Base-by-base conservation (phyloP, 2,329 filamentous ascomycete species). In the Coleophoma crateriformis region DNA sequence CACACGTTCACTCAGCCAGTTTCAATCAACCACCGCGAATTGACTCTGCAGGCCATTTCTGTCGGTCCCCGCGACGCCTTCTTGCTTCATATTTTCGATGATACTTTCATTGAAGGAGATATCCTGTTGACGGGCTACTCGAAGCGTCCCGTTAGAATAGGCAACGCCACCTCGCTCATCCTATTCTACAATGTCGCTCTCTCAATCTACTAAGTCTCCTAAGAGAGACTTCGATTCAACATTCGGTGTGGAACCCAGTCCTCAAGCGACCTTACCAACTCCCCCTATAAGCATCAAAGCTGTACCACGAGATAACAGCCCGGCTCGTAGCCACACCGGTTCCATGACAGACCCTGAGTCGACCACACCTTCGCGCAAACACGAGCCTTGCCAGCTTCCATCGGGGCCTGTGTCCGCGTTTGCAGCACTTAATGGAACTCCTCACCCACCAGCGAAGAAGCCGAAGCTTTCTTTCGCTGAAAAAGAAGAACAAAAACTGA, bases 301-400 rank as follows among this genome's bases (percentile, higher is more conserved):
- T 27, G 35, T 38, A 14, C 15, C 7, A 5, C 33, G 56, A 45
- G 52, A 53, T 11, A 15, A 22, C 2, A 58, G 54, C 19, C 58
- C 54, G 11, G 49, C 59, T 19, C 47, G 47, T n/a, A 61, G 58
- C 44, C 51, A 37, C 7, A 54, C 57, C 0, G 51, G 50, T 20
- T 56, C 54, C 1, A 50, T 64, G 22, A 55, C 53, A 15, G 57
- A 60, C 35, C 40, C 54, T 33, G 55, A 49, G 42, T 51, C 56
- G 2, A 39, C 44, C 10, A 60, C 55, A 10, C 53, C 57, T 11
- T 56, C 58, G 2, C 46, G 42, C 34, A 46, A 46, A 33, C 13
- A 48, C 6, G 19, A 32, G 15, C n/a, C 47, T 47, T 34, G 15
- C n/a, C 20, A 27, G 10, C n/a, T 6, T 39, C 32, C 35, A 46